Conservation (phyloP, 2,329 filamentous ascomycete genomes). For the Xylaria sp. region DNA sequence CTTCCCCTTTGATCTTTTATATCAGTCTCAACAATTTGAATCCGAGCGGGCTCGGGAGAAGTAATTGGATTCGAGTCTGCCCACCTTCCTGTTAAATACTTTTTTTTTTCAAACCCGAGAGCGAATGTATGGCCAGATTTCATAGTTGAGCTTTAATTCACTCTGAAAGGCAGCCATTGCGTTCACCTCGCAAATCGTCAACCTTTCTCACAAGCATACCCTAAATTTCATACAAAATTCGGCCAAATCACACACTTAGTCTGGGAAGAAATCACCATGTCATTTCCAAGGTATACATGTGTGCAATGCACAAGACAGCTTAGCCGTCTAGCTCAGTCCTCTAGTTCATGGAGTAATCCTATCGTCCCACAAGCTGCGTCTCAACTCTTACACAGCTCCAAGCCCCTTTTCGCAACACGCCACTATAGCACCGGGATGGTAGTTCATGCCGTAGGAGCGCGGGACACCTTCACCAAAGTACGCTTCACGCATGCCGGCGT, state of each 20-base stretch:
- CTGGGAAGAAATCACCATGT: slow-evolving; percentile 17
- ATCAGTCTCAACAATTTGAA: background rate
- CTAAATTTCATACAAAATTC: background rate
- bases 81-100: background rate
- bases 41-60: background rate
- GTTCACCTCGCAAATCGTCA: background rate
- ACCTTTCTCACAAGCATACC: background rate
- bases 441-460: background rate
- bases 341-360: slow-evolving; percentile 10
- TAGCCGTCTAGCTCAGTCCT: slow-evolving; percentile 11
- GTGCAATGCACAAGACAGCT: slow-evolving; percentile 30
- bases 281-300: slow-evolving; percentile 26
- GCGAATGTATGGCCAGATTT: background rate
- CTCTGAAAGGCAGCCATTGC: background rate
- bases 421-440: slow-evolving; percentile 9
- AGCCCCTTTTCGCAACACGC: background rate
- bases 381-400: slow-evolving; percentile 14
- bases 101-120: background rate
- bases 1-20: background rate
- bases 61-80: background rate
- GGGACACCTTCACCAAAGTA: slow-evolving; percentile 36
- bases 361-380: slow-evolving; percentile 7
- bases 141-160: background rate
- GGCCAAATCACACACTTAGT: background rate
- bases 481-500: slow-evolving; percentile 47